phyloP scores from a whole-genome alignment of 192 early-diverging fungal species.

The Polychytrium aggregatum region DNA sequence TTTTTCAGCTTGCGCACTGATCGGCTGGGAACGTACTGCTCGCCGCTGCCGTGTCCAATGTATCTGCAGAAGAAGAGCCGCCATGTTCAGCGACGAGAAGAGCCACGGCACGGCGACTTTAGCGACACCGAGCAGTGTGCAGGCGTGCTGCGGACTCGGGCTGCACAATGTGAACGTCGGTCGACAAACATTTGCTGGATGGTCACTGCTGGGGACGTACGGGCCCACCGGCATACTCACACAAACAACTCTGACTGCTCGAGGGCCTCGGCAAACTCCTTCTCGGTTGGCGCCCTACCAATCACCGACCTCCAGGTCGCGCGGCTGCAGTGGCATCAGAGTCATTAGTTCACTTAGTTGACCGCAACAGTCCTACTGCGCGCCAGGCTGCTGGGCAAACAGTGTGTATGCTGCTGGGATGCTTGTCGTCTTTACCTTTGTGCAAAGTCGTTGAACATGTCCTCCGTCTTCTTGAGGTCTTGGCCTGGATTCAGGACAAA shows the following conservation, averaged over 20 bases:
- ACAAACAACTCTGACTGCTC: slow-evolving; percentile 47
- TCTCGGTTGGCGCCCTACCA: slow-evolving; percentile 52
- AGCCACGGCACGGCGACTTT: background rate
- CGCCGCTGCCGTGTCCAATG: slow-evolving; percentile 92
- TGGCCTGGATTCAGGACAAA: slow-evolving; percentile 89
- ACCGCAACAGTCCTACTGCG: background rate
- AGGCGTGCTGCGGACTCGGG: background rate
- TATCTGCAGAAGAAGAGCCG: slow-evolving; percentile 36
- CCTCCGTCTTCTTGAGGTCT: slow-evolving; percentile 74
- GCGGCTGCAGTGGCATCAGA: slow-evolving; percentile 5
- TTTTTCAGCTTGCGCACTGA: slow-evolving; percentile 49
- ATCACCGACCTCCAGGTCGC: slow-evolving; percentile 64
- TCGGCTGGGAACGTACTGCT: slow-evolving; percentile 62
- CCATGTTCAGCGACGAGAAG: background rate
- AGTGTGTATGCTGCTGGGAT: too few relatives aligned
- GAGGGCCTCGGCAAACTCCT: slow-evolving; percentile 51
- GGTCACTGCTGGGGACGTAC: too few relatives aligned
- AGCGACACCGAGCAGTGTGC: background rate
- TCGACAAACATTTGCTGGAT: too few relatives aligned
- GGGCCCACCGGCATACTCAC: too few relatives aligned
- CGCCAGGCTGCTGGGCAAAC: background rate
- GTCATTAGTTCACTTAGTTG: background rate
- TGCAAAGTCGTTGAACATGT: slow-evolving; percentile 52
- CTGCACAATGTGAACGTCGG: background rate
- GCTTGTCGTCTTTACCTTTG: slow-evolving; percentile 19